Percentiles rank a stretch among this genome's conserved stretches.
Conservation (phyloP, 768 basidiomycete species). For the Auriscalpium orientale region DNA sequence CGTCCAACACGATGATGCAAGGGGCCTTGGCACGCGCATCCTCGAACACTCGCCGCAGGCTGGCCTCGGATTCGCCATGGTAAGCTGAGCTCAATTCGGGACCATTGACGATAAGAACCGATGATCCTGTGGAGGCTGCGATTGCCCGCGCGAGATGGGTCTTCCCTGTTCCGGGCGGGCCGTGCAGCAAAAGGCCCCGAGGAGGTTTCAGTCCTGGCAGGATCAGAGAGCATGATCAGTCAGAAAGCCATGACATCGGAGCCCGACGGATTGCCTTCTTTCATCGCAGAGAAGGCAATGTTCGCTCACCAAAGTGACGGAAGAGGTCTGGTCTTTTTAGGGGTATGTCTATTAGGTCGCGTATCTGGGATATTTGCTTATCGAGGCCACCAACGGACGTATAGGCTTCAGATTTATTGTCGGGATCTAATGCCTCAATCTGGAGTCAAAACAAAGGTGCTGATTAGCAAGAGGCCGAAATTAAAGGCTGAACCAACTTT, state of each 20-base stretch:
- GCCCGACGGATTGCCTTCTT: too few relatives aligned
- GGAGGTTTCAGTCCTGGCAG: conserved; percentile 80
- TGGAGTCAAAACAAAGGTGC: conserved; percentile 29
- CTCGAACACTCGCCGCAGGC: conserved; percentile 81
- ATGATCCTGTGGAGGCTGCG: conserved; percentile 76
- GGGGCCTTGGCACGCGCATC: conserved; percentile 78
- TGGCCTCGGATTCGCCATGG: conserved; percentile 94
- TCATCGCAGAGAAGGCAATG: not conserved
- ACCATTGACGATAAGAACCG: conserved; percentile 90
- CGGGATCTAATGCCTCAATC: conserved; percentile 40
- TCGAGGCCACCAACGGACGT: conserved; percentile 80
- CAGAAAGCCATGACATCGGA: too few relatives aligned
- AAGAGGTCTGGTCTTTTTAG: conserved; percentile 78
- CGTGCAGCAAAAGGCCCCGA: conserved; percentile 90
- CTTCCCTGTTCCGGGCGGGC: conserved; percentile 96
- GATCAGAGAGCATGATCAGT: too few relatives aligned
- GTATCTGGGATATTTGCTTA: conserved; percentile 80
- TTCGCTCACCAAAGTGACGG: conserved; percentile 52
- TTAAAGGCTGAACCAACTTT: conserved; percentile 3
- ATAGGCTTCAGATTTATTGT: conserved; percentile 52
- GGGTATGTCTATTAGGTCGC: conserved; percentile 81
- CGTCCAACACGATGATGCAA: conserved; percentile 91
- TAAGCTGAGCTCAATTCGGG: conserved; percentile 93
- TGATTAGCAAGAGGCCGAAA: not conserved
- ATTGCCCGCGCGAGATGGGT: conserved; percentile 94